Evolutionary conservation across 371 early-diverging fungal genomes (phyloP).

Genomic region (Syncephalastrum contaminatum): DNA sequence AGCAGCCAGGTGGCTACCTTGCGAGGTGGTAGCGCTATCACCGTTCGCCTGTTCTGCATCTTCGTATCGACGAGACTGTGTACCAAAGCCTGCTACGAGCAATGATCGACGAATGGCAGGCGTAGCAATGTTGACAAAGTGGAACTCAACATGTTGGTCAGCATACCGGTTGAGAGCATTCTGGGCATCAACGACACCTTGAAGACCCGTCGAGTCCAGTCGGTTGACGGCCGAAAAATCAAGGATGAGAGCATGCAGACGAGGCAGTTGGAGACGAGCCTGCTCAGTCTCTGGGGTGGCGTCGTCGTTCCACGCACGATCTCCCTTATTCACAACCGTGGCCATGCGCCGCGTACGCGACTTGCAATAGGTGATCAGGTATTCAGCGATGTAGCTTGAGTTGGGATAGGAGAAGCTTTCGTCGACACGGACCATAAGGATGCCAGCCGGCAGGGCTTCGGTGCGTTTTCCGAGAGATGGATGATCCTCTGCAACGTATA

Average conservation of each 20-base stretch:
- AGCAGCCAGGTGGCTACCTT: background rate
- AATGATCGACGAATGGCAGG: conserved; percentile 37
- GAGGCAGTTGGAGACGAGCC: conserved; percentile 31
- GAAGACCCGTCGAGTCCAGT: conserved; percentile 65
- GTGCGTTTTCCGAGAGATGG: conserved; percentile 35
- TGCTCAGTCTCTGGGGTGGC: conserved; percentile 19
- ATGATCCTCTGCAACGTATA: conserved; percentile 42
- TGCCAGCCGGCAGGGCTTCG: conserved; percentile 52
- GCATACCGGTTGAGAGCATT: conserved; percentile 50
- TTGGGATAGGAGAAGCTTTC: conserved; percentile 74
- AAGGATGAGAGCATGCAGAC: conserved; percentile 59
- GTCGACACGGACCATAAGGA: conserved; percentile 58
- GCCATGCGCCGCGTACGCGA: conserved; percentile 25
- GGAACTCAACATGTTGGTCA: conserved; percentile 51
- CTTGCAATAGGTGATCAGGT: conserved; percentile 42
- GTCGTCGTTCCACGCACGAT: conserved; percentile 52
- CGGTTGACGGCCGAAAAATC: conserved; percentile 64
- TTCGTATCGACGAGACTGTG: conserved; percentile 18
- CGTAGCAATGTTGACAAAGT: conserved; percentile 44
- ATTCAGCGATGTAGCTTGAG: conserved; percentile 48
- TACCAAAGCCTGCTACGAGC: conserved; percentile 45
- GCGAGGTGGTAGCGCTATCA: background rate
- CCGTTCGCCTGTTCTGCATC: background rate
- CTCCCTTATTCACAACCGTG: conserved; percentile 24
- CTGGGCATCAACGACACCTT: conserved; percentile 58